A percentile compares a stretch with the other conserved stretches of the same genome.
phyloP scores from a whole-genome alignment of 2,329 filamentous ascomycete genomes.

The Colletotrichum trifolii region DNA sequence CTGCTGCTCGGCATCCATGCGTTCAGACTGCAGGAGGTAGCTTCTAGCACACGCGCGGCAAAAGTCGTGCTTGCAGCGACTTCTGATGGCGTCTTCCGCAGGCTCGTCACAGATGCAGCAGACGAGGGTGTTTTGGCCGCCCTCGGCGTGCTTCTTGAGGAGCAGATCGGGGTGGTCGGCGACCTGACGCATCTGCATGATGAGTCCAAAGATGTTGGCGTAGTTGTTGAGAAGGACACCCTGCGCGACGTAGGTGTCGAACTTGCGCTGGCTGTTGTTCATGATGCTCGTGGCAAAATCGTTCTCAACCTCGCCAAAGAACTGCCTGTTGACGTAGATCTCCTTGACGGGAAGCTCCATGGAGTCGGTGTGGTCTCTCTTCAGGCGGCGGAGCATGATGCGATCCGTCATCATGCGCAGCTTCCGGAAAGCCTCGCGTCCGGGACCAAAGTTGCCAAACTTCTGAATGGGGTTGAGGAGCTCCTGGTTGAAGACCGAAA shows the following conservation, averaged over 20 bases:
- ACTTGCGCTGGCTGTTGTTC: slow-evolving; percentile 87
- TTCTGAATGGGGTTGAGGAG: slow-evolving; percentile 84
- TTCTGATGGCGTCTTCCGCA: slow-evolving; percentile 93
- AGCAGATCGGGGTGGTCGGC: slow-evolving; percentile 96
- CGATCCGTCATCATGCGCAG: slow-evolving; percentile 89
- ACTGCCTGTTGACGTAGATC: slow-evolving; percentile 90
- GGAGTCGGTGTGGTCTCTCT: slow-evolving; percentile 90
- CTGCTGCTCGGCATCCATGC: slow-evolving; percentile 44
- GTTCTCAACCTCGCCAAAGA: slow-evolving; percentile 95
- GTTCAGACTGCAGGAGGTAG: slow-evolving; percentile 79
- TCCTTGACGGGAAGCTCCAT: slow-evolving; percentile 98
- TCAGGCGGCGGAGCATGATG: slow-evolving; percentile 95
- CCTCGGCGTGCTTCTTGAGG: slow-evolving; percentile 85
- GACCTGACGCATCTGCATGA: slow-evolving; percentile 99
- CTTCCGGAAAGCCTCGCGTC: slow-evolving; percentile 80
- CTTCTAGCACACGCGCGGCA: slow-evolving; percentile 55
- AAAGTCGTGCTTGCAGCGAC: slow-evolving; percentile 87
- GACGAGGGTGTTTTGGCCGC: slow-evolving; percentile 89
- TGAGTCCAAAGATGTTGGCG: slow-evolving; percentile 97
- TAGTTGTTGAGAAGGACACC: slow-evolving; percentile 97
- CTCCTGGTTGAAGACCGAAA: slow-evolving; percentile 88
- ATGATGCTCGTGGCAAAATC: slow-evolving; percentile 97
- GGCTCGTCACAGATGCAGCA: slow-evolving; percentile 97
- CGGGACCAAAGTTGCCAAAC: slow-evolving; percentile 69
- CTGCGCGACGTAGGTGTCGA: slow-evolving; percentile 94